A percentile compares a stretch with the other conserved stretches of the same genome.
Conservation (phyloP, 2,329 filamentous ascomycete species). For the Colletotrichum paranaense region DNA sequence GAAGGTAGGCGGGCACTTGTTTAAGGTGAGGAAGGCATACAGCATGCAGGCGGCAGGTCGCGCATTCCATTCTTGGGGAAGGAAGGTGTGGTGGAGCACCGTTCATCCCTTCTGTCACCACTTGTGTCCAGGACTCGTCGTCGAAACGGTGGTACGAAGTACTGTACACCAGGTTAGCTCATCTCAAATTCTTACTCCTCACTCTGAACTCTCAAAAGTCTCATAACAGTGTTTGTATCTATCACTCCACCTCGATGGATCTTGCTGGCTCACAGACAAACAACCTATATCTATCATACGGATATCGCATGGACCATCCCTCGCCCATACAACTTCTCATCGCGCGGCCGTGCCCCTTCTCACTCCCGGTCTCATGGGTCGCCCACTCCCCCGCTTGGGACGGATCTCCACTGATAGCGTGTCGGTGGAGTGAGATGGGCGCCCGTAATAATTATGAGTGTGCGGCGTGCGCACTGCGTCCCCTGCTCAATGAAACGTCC, state of each 20-base stretch:
- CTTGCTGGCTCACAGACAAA: not conserved
- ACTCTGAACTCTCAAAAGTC: not conserved
- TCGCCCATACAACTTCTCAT: not conserved
- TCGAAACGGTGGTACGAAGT: not conserved
- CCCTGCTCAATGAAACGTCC: not conserved
- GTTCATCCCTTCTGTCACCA: not conserved
- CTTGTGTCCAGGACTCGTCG: not conserved
- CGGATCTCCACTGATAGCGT: not conserved
- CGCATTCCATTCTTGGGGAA: not conserved
- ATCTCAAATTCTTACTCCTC: not conserved
- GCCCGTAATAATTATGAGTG: not conserved
- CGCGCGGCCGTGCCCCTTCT: not conserved
- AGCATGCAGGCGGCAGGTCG: not conserved
- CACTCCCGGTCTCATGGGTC: not conserved
- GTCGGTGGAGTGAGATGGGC: not conserved
- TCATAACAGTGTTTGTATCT: not conserved
- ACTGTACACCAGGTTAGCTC: too few species aligned
- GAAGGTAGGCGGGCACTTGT: not conserved
- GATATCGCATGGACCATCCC: not conserved
- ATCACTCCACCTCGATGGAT: not conserved
- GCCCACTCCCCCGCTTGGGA: not conserved
- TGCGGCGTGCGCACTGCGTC: not conserved
- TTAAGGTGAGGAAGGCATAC: conserved; percentile 3
- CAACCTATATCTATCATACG: too few species aligned
- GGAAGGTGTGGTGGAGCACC: not conserved